Percentiles rank a stretch among this genome's conserved stretches.
phyloP scores from a whole-genome alignment of 805 yeast species.

The Ogataea allantospora region DNA sequence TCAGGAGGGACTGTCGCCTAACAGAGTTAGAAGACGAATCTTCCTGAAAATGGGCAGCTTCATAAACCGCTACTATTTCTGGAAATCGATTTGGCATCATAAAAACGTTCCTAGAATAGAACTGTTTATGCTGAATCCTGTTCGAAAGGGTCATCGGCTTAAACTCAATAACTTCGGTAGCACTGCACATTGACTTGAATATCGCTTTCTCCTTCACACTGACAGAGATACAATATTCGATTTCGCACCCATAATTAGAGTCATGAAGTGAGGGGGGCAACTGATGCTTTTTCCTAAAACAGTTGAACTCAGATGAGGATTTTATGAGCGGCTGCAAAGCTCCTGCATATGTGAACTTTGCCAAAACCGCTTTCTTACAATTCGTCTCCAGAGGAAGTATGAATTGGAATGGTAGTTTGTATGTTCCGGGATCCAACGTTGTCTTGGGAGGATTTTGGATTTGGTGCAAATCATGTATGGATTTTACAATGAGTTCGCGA shows the following conservation, averaged over 20 bases:
- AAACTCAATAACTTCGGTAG: not conserved
- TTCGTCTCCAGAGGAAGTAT: slow-evolving; percentile 41
- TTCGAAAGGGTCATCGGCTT: not conserved
- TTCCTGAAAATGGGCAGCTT: slow-evolving; percentile 13
- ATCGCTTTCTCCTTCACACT: slow-evolving; percentile 1
- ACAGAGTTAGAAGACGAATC: not conserved
- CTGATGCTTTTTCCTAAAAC: not conserved
- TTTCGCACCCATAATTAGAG: not conserved
- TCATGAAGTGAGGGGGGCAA: not conserved
- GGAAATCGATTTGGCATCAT: slow-evolving; percentile 41
- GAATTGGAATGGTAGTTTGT: slow-evolving; percentile 48
- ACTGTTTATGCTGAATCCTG: slow-evolving; percentile 35
- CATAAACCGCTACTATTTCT: slow-evolving; percentile 41
- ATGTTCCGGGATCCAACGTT: slow-evolving; percentile 50
- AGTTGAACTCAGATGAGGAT: not conserved
- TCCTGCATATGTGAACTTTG: not conserved
- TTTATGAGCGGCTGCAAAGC: not conserved
- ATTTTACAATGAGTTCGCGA: slow-evolving; percentile 1
- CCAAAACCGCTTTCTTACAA: slow-evolving; percentile 28
- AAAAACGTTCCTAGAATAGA: slow-evolving; percentile 45
- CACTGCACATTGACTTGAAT: not conserved
- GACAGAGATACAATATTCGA: not conserved
- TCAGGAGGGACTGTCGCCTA: not conserved
- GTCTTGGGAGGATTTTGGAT: slow-evolving; percentile 10
- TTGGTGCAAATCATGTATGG: not conserved